These are phyloP conservation scores for Psilocybe azurescens DNA, from an alignment of 768 basidiomycete genomes.

Conservation along the genomic window DNA sequence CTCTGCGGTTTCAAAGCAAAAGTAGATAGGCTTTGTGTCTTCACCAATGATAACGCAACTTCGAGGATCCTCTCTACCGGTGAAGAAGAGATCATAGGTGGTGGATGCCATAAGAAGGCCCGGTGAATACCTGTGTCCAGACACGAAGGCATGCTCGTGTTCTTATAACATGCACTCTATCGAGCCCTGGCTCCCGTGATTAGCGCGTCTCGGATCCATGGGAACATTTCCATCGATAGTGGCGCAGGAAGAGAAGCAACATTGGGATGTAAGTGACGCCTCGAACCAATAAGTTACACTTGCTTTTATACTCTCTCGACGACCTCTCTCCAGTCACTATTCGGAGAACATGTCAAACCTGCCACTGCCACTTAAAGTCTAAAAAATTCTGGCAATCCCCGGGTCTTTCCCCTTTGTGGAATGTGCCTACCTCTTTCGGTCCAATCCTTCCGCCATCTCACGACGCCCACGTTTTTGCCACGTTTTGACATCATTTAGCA, in stretches of 20 bases:
- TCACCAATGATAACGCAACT: slow-evolving; percentile 72
- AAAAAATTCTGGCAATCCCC: slow-evolving; percentile 41
- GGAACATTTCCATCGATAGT: slow-evolving; percentile 57
- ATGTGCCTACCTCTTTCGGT: slow-evolving; percentile 24
- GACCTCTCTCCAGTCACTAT: slow-evolving; percentile 21
- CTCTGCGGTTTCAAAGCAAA: slow-evolving; percentile 68
- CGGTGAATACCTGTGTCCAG: slow-evolving; percentile 37
- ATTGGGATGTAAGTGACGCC: slow-evolving; percentile 20
- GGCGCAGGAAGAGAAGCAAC: slow-evolving; percentile 49
- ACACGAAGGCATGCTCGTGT: slow-evolving; percentile 38
- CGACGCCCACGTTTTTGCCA: slow-evolving; percentile 35
- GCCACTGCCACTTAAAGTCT: slow-evolving; percentile 45
- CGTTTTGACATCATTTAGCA: slow-evolving; percentile 20
- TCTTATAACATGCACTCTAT: slow-evolving; percentile 50
- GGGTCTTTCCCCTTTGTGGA: slow-evolving; percentile 35
- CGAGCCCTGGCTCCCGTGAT: slow-evolving; percentile 55
- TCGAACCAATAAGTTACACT: slow-evolving; percentile 1
- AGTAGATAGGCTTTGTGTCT: slow-evolving; percentile 61
- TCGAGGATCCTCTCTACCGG: slow-evolving; percentile 71
- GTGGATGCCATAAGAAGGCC: slow-evolving; percentile 44
- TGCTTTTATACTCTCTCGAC: slow-evolving; percentile 20
- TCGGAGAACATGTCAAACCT: slow-evolving; percentile 39
- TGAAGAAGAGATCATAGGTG: slow-evolving; percentile 69
- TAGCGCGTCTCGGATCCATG: slow-evolving; percentile 53
- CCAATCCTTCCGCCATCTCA: slow-evolving; percentile 28